phyloP scores from a whole-genome alignment of 2,329 filamentous ascomycete genomes.

The Xylariaceae sp. region DNA sequence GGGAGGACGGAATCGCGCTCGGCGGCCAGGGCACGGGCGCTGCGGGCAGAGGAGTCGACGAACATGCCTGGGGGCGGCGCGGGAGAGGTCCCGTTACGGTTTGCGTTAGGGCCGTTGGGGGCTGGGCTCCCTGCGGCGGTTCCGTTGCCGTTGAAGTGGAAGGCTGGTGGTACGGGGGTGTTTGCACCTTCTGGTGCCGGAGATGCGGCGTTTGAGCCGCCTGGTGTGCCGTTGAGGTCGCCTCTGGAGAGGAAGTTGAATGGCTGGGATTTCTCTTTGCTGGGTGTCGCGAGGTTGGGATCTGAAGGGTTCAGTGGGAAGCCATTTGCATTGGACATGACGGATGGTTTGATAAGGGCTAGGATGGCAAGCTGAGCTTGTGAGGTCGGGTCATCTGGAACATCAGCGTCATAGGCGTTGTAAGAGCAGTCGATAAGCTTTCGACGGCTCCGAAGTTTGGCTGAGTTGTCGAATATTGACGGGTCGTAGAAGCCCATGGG shows the following conservation, averaged over 20 bases:
- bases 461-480: conserved; percentile 74
- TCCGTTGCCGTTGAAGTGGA: conserved; percentile 52
- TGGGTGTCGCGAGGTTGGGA: conserved; percentile 53
- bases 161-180: conserved; percentile 60
- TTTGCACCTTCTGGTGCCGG: conserved; percentile 74
- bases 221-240: conserved; percentile 71
- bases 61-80: conserved; percentile 43
- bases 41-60: conserved; percentile 50
- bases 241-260: conserved; percentile 69
- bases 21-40: conserved; percentile 47
- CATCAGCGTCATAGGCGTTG: conserved; percentile 85
- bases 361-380: conserved; percentile 72
- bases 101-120: conserved; percentile 38
- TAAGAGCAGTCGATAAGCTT: conserved; percentile 83
- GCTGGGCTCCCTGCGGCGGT: conserved; percentile 30
- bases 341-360: conserved; percentile 56
- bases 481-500: conserved; percentile 95
- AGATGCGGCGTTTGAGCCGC: conserved; percentile 81
- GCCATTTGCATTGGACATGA: conserved; percentile 45
- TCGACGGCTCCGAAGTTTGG: conserved; percentile 74
- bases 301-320: conserved; percentile 35
- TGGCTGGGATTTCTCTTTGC: conserved; percentile 60
- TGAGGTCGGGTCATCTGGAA: conserved; percentile 84
- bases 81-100: conserved; percentile 28
- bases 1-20: conserved; percentile 80